phyloP scores from a whole-genome alignment of 495 filamentous ascomycete species.

The Evansstolkia leycettana region DNA sequence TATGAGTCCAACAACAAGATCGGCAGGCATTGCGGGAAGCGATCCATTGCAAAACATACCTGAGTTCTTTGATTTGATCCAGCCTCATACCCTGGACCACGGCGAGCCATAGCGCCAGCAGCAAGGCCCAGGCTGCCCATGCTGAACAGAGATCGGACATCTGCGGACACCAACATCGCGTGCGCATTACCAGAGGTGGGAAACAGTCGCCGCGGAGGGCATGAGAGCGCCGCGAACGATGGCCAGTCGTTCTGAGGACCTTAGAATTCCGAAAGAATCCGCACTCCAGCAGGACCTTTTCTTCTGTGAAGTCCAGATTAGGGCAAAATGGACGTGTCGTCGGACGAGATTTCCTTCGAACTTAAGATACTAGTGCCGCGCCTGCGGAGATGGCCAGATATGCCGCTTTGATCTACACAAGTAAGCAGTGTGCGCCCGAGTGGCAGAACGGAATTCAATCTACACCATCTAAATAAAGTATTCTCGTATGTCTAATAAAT shows the following conservation, averaged over 20 bases:
- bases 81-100: slow-evolving; percentile 29
- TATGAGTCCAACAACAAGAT: background rate
- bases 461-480: too few relatives aligned
- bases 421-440: too few relatives aligned
- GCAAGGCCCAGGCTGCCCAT: slow-evolving; percentile 26
- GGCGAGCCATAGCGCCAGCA: slow-evolving; percentile 29
- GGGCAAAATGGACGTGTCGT: too few relatives aligned
- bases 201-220: slow-evolving; percentile 13
- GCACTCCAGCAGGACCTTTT: too few relatives aligned
- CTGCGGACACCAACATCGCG: slow-evolving; percentile 30
- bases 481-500: too few relatives aligned
- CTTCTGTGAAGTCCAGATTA: too few relatives aligned
- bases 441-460: too few relatives aligned
- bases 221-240: slow-evolving; percentile 12
- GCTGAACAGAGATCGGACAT: slow-evolving; percentile 25
- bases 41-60: slow-evolving; percentile 12
- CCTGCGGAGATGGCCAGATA: too few relatives aligned
- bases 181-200: slow-evolving; percentile 31
- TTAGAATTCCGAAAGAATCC: background rate
- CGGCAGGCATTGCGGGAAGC: background rate
- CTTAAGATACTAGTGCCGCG: too few relatives aligned
- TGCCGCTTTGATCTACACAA: too few relatives aligned
- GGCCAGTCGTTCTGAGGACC: background rate
- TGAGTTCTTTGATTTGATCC: slow-evolving; percentile 27
- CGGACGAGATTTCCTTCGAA: background rate